Percentiles rank a stretch among this genome's conserved stretches.
phyloP scores from a whole-genome alignment of 2,329 filamentous ascomycete genomes.

The Thielaviopsis punctulata region DNA sequence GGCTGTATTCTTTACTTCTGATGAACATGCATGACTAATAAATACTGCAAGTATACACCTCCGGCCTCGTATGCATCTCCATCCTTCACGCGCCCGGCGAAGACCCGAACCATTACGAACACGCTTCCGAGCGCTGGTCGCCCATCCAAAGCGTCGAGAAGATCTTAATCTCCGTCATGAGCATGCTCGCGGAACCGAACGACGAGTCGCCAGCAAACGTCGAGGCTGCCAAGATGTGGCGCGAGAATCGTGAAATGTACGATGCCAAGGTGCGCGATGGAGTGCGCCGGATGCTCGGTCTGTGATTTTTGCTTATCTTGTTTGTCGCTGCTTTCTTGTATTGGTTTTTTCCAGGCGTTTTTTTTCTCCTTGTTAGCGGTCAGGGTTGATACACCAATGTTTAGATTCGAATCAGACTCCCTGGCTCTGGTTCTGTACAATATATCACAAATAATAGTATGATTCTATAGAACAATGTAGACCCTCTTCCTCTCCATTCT shows the following conservation, averaged over 20 bases:
- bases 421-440: no score
- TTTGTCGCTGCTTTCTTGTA: neutral
- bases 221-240: conserved; percentile 92
- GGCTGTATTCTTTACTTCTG: neutral
- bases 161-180: conserved; percentile 93
- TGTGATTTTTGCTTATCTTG: conserved; percentile 27
- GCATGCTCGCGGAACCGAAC: conserved; percentile 93
- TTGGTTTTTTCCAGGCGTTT: neutral
- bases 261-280: conserved; percentile 71
- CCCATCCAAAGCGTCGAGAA: conserved; percentile 96
- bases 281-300: conserved; percentile 60
- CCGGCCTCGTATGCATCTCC: conserved; percentile 90
- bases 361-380: neutral
- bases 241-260: conserved; percentile 67
- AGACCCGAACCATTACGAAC: conserved; percentile 96
- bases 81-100: conserved; percentile 93
- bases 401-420: no score
- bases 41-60: conserved; percentile 57
- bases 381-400: no score
- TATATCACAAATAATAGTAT: no score
- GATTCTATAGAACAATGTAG: neutral
- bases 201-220: conserved; percentile 94
- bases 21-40: neutral
- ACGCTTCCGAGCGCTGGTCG: conserved; percentile 87
- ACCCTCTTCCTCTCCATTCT: neutral